A percentile compares a stretch with the other conserved stretches of the same genome.
Conservation (phyloP, 495 filamentous ascomycete species). For the Bombardia bombarda region DNA sequence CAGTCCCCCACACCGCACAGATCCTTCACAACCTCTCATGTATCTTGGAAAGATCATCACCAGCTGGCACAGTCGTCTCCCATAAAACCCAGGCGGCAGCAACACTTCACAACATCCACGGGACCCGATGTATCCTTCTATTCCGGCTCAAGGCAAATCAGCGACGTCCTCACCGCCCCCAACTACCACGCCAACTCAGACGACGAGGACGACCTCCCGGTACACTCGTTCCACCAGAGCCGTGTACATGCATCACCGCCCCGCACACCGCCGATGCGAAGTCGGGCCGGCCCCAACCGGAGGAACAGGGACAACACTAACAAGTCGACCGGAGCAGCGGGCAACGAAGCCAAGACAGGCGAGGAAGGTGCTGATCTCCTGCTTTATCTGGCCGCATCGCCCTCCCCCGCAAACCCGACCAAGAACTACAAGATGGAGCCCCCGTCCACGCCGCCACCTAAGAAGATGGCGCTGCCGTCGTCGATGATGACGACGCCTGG, state of each 20-base stretch:
- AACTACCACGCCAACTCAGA: slow-evolving; percentile 58
- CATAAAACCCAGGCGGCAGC: slow-evolving; percentile 54
- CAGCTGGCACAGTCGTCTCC: slow-evolving; percentile 79
- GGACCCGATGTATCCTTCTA: slow-evolving; percentile 65
- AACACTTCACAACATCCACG: slow-evolving; percentile 52
- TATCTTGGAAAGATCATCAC: slow-evolving; percentile 65
- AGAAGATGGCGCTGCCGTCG: slow-evolving; percentile 60
- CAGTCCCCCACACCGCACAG: slow-evolving; percentile 55
- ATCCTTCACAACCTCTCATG: slow-evolving; percentile 45
- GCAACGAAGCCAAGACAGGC: slow-evolving; percentile 39
- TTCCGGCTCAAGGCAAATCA: slow-evolving; percentile 46
- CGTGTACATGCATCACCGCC: slow-evolving; percentile 65
- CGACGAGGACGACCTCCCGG: slow-evolving; percentile 71
- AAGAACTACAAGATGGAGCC: slow-evolving; percentile 47
- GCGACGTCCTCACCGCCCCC: slow-evolving; percentile 56
- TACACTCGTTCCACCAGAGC: slow-evolving; percentile 59
- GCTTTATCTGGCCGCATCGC: slow-evolving; percentile 86
- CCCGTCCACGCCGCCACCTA: slow-evolving; percentile 78
- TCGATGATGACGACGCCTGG: slow-evolving; percentile 88
- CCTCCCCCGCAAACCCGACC: slow-evolving; percentile 60
- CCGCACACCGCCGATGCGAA: slow-evolving; percentile 67
- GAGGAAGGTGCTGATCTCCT: slow-evolving; percentile 88
- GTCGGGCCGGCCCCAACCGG: slow-evolving; percentile 36
- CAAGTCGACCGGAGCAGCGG: slow-evolving; percentile 1
- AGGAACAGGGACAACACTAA: slow-evolving; percentile 6